Percentiles rank a stretch among this genome's conserved stretches.
Conservation (phyloP, 371 early-diverging fungal species). For the Syncephalastrum racemosum region DNA sequence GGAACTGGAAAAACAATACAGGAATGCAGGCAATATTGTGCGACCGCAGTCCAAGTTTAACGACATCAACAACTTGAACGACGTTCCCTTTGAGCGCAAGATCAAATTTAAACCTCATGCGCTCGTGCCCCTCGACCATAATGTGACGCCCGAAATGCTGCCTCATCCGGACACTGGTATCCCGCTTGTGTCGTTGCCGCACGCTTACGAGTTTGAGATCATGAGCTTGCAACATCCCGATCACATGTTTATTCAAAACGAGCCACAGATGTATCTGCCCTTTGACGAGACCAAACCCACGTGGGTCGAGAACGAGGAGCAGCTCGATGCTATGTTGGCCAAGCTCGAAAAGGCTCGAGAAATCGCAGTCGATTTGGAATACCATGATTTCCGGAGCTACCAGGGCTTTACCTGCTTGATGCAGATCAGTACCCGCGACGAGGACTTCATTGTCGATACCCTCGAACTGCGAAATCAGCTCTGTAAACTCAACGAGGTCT, state of each 20-base stretch:
- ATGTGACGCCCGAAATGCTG: conserved; percentile 15
- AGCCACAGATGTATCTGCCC: conserved; percentile 59
- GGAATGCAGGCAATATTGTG: conserved; percentile 71
- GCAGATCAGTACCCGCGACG: conserved; percentile 87
- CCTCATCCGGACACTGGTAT: conserved; percentile 6
- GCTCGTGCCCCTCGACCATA: conserved; percentile 69
- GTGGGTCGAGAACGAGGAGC: conserved; percentile 76
- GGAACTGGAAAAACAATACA: no score
- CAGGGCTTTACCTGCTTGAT: conserved; percentile 95
- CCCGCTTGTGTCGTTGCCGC: conserved; percentile 51
- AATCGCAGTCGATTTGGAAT: conserved; percentile 94
- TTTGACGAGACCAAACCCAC: conserved; percentile 61
- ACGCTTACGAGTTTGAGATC: conserved; percentile 95
- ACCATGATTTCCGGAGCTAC: conserved; percentile 92
- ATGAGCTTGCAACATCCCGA: conserved; percentile 72
- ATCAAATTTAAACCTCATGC: conserved; percentile 84
- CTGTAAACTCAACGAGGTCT: conserved; percentile 76
- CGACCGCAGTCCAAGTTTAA: conserved; percentile 88
- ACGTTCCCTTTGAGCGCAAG: conserved; percentile 75
- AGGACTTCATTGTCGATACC: conserved; percentile 93
- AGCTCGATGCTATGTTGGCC: conserved; percentile 59
- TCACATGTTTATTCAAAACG: conserved; percentile 59
- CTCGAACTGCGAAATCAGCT: conserved; percentile 79
- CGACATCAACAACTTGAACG: conserved; percentile 85
- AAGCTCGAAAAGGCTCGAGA: conserved; percentile 63